Evolutionary conservation across 1,139 yeast species (phyloP).

Genomic region (Saccharomycopsis hybrid): DNA sequence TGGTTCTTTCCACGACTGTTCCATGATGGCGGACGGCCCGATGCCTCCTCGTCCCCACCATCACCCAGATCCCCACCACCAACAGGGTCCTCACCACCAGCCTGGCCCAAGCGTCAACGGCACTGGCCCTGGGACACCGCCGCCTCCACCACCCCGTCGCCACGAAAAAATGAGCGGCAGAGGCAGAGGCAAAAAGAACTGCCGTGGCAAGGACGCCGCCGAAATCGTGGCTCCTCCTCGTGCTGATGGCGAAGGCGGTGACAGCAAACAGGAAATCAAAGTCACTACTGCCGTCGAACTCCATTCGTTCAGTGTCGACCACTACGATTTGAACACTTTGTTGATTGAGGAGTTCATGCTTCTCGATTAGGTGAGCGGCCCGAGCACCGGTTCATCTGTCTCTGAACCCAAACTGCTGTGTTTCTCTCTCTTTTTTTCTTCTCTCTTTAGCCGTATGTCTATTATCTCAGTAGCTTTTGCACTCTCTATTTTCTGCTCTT

Average conservation of each 20-base stretch:
- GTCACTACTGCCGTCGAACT: neutral
- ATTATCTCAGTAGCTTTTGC: too few relatives aligned
- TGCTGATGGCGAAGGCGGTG: too few relatives aligned
- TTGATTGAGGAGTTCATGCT: conserved; percentile 1
- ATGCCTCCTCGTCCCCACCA: too few relatives aligned
- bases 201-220: neutral
- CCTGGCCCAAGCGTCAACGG: neutral
- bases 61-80: too few relatives aligned
- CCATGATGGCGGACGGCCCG: too few relatives aligned
- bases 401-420: too few relatives aligned
- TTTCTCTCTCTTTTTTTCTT: too few relatives aligned
- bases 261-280: neutral
- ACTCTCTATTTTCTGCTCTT: too few relatives aligned
- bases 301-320: neutral
- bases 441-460: too few relatives aligned
- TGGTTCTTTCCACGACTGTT: neutral
- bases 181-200: too few relatives aligned
- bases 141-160: neutral
- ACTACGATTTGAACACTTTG: neutral
- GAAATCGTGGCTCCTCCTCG: neutral
- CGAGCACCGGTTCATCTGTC: too few relatives aligned
- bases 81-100: too few relatives aligned
- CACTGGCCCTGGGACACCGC: neutral
- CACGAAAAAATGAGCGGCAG: neutral
- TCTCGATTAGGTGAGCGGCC: conserved; percentile 3